Percentiles rank a stretch among this genome's conserved stretches.
These are phyloP conservation scores for Aspergillus funiculosus DNA, from an alignment of 495 filamentous ascomycete species.

Conservation along the genomic window DNA sequence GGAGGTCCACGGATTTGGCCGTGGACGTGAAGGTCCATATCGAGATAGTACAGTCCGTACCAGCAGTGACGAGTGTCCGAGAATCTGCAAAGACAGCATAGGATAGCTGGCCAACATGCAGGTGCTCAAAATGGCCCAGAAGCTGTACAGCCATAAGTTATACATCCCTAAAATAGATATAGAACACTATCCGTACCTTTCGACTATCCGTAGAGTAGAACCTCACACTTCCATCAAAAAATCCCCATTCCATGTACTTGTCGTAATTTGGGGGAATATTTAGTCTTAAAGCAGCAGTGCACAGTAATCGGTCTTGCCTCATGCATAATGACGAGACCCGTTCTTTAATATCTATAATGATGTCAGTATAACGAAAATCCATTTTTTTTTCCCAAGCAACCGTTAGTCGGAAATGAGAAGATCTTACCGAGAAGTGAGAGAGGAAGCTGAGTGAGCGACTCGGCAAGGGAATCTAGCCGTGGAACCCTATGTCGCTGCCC, in stretches of 20 bases:
- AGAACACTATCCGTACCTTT: constrained; percentile 39
- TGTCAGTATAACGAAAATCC: constrained; percentile 22
- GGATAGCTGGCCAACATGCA: constrained; percentile 83
- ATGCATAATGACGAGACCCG: constrained; percentile 74
- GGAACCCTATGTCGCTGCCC: constrained; percentile 51
- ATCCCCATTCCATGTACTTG: constrained; percentile 94
- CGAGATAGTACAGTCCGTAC: constrained; percentile 83
- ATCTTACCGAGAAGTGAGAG: constrained; percentile 62
- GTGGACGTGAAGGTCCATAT: constrained; percentile 66
- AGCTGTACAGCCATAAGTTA: constrained; percentile 29
- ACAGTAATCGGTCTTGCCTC: constrained; percentile 79
- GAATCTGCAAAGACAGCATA: constrained; percentile 80
- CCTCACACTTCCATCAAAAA: constrained; percentile 83
- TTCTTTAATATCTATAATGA: constrained; percentile 61
- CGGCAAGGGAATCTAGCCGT: constrained; percentile 71
- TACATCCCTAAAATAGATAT: not conserved
- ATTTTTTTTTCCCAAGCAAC: too few relatives aligned
- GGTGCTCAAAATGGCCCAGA: constrained; percentile 83
- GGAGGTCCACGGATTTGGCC: constrained; percentile 67
- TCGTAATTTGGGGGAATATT: constrained; percentile 85
- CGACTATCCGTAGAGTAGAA: constrained; percentile 78
- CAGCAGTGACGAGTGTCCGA: constrained; percentile 82
- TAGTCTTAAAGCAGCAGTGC: constrained; percentile 72
- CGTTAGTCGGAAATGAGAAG: not conserved
- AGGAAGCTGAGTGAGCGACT: constrained; percentile 72